These are phyloP conservation scores for Phoma sp. DNA, from an alignment of 2,329 filamentous ascomycete species.

Conservation along the genomic window DNA sequence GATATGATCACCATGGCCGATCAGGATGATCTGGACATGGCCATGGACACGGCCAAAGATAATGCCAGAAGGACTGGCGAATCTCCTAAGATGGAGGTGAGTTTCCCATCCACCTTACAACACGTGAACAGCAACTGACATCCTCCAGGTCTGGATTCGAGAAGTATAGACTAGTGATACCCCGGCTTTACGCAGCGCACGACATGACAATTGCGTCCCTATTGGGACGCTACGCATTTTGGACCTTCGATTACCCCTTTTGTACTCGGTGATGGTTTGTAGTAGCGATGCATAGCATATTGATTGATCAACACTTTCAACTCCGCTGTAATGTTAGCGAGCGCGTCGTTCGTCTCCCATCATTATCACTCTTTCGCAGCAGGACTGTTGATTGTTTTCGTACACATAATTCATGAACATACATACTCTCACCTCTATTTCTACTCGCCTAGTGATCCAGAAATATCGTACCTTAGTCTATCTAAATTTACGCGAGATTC, in stretches of 20 bases:
- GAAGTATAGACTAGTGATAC: slow-evolving; percentile 52
- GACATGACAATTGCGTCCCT: slow-evolving; percentile 25
- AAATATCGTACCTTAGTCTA: neutral
- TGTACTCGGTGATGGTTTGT: slow-evolving; percentile 14
- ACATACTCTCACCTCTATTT: neutral
- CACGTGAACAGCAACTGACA: slow-evolving; percentile 21
- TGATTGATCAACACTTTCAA: slow-evolving; percentile 13
- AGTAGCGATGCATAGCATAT: slow-evolving; percentile 20
- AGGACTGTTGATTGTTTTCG: slow-evolving; percentile 44
- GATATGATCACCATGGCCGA: slow-evolving; percentile 98
- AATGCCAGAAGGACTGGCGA: slow-evolving; percentile 77
- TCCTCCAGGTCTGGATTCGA: slow-evolving; percentile 54
- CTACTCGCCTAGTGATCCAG: slow-evolving; percentile 7
- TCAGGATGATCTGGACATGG: slow-evolving; percentile 93
- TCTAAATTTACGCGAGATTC: neutral
- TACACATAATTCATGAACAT: slow-evolving; percentile 14
- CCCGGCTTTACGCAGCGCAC: slow-evolving; percentile 38
- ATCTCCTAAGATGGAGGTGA: slow-evolving; percentile 93
- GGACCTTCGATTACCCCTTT: slow-evolving; percentile 18
- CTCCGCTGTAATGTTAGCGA: slow-evolving; percentile 43
- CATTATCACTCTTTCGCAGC: slow-evolving; percentile 39
- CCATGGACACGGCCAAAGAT: slow-evolving; percentile 72
- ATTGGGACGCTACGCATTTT: slow-evolving; percentile 15
- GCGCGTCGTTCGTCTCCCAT: slow-evolving; percentile 27
- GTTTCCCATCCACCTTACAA: slow-evolving; percentile 41